Conservation (phyloP, 805 yeast species). For the Candida germanica region DNA sequence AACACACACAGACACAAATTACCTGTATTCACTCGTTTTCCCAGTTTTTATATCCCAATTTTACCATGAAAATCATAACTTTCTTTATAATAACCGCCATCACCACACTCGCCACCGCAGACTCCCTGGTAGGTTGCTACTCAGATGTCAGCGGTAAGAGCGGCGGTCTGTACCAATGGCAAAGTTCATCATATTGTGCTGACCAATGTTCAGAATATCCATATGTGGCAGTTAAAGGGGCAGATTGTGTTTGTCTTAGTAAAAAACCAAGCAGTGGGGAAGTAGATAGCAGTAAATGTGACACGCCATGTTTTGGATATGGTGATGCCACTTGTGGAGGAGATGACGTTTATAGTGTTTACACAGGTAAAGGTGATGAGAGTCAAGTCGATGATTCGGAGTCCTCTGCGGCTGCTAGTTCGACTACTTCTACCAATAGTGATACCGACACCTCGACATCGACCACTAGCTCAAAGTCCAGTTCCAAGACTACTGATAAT, state of each 20-base stretch:
- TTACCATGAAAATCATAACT: constrained; percentile 3
- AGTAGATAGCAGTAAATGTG: constrained; percentile 20
- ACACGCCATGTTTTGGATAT: constrained; percentile 32
- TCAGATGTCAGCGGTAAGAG: constrained; percentile 25
- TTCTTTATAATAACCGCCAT: constrained; percentile 1
- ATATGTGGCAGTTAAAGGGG: constrained; percentile 36
- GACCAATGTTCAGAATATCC: constrained; percentile 28
- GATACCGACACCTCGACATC: constrained; percentile 8
- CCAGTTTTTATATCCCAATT: no score
- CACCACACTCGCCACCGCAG: not conserved
- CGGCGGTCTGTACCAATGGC: constrained; percentile 24
- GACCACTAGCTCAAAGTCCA: constrained; percentile 7
- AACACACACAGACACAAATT: not conserved
- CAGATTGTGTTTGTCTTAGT: constrained; percentile 38
- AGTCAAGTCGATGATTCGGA: constrained; percentile 5
- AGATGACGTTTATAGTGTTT: constrained; percentile 26
- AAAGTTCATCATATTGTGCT: constrained; percentile 29
- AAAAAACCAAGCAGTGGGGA: constrained; percentile 22
- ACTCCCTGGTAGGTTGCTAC: constrained; percentile 26
- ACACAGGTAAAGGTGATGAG: constrained; percentile 20
- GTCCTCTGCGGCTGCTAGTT: not conserved
- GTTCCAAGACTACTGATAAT: constrained; percentile 9
- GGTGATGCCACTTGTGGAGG: constrained; percentile 40
- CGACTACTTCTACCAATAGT: constrained; percentile 1
- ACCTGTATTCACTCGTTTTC: not conserved